Base-by-base conservation (phyloP, 352 stramenopile species). In the Phytopythium ostracodes region DNA sequence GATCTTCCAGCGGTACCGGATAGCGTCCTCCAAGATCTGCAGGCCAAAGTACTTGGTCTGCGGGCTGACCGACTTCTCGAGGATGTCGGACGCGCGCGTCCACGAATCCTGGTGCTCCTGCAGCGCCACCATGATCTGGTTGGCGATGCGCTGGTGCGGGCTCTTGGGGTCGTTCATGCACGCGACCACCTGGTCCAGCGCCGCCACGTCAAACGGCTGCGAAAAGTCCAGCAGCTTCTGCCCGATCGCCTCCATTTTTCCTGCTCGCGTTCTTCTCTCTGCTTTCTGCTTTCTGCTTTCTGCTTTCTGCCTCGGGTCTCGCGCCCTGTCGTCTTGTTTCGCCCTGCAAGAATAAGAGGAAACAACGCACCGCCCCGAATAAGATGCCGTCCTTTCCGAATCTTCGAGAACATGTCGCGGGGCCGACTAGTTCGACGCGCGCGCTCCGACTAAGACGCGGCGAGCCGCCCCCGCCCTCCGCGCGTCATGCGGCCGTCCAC, bases 1-100 rank as follows among this genome's bases (percentile, higher is more conserved):
- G 63, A 98, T 94, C 69, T 98, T 98, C 96, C 96, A 99, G 77
- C 93, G 84, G 64, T 98, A 98, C 47, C 97, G 89, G 58, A 99
- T 98, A 18, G 96, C 96, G 68, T 99, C 96, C 73, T 99, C 96
- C 55, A 99, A 80, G 53, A 99, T 91, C 81, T 96, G 88, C 54
- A 98, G 75, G 0, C 89, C 94, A 67, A 98, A 98, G 66, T 96
- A 98, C 72, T 97, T 96, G 55, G 91, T 98, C 63, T 89, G 72
- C 29, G 80, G 75, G 59, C 90, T 94, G 44, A 72, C 88, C 22
- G 87, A 95, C 65, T 97, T 74, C 73, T 99, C 97, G 49, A 99
- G 88, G 62, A 99, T 99, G 60, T 94, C 90, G 49, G 98, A 98
- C 22, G 95, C 96, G 59, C 85, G 82, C 59, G 87, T 96, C 91